These are phyloP conservation scores for Myriosclerotinia duriaeana DNA, from an alignment of 2,329 filamentous ascomycete genomes.

Conservation along the genomic window DNA sequence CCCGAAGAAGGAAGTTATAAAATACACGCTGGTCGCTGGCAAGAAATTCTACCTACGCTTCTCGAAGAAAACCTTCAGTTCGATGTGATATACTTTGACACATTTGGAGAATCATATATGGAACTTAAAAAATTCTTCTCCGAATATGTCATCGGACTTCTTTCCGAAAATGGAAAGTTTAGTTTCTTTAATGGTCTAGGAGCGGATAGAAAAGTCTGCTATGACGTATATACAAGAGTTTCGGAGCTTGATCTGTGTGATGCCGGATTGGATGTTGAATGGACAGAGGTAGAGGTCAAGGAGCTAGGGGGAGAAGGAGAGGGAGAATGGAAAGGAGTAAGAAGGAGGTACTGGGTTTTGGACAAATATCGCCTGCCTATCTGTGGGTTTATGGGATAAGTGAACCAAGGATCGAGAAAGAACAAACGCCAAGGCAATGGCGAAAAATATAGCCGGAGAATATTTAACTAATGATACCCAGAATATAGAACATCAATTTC, in stretches of 20 bases:
- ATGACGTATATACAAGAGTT: conserved; percentile 93
- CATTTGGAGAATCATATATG: conserved; percentile 89
- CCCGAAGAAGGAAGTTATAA: conserved; percentile 62
- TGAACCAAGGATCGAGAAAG: not conserved
- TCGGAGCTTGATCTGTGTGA: conserved; percentile 89
- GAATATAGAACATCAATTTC: not conserved
- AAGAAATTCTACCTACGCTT: conserved; percentile 71
- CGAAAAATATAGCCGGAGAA: not conserved
- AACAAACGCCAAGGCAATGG: not conserved
- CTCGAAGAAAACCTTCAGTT: conserved; percentile 68
- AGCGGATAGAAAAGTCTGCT: conserved; percentile 87
- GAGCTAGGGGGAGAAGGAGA: conserved; percentile 62
- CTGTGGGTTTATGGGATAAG: conserved; percentile 63
- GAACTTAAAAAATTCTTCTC: conserved; percentile 85
- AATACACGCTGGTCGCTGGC: conserved; percentile 75
- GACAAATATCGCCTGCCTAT: conserved; percentile 73
- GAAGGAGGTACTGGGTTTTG: conserved; percentile 86
- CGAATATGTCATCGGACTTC: conserved; percentile 77
- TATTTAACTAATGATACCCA: conserved; percentile 17
- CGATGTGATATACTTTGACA: conserved; percentile 95
- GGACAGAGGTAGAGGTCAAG: conserved; percentile 71
- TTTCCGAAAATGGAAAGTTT: conserved; percentile 72
- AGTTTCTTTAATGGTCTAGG: conserved; percentile 91
- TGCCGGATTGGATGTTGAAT: conserved; percentile 85
- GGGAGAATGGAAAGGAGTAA: conserved; percentile 84